Base-by-base conservation (phyloP, 768 basidiomycete species). In the Plicaturopsis crispa region DNA sequence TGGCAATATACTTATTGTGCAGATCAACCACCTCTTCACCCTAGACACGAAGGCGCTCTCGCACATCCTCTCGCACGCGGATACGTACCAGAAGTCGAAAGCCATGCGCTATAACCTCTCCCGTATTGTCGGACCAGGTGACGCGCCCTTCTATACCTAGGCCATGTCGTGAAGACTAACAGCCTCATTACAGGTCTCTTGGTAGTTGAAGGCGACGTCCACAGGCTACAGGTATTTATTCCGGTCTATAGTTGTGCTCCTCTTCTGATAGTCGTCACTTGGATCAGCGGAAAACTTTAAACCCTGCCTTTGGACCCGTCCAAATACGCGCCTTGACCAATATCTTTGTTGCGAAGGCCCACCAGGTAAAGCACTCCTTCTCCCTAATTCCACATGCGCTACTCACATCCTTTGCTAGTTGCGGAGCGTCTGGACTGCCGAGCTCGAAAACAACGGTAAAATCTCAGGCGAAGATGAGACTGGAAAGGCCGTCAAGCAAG, bases 11-110 rank as follows among this genome's bases (percentile, higher is more conserved):
- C n/a, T n/a, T n/a, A n/a, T n/a, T n/a, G n/a, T n/a, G 2, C 41
- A 68, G 64, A 31, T 40, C 5, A 40, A 56, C 13, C 53, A 62
- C 11, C 51, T 75, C 11, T 53, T 66, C 48, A 73, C 72, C 0
- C 39, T 61, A 23, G 76, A 78, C 43, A 57, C 65, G 0, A 57
- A 61, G 3, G 73, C 73, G 1, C 24, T 78, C 17, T 55, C 59
- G 12, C 65, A 76, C 38, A 63, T 79, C 35, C 50, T 78, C 14
- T 49, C 52, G 1, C 66, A 70, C 36, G 42, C 56, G 5, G 52
- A 54, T 16, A 53, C 56, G 33, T 73, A 67, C 28, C 62, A 62
- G 28, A 75, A 73, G 48, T 57, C 70, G 0, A 48, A 56, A 2
- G 36, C 46, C 1, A 23, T 41, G 6, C 20, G 43, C 19, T 40